Conservation (phyloP, 768 basidiomycete species). For the Peribolospora baueri region DNA sequence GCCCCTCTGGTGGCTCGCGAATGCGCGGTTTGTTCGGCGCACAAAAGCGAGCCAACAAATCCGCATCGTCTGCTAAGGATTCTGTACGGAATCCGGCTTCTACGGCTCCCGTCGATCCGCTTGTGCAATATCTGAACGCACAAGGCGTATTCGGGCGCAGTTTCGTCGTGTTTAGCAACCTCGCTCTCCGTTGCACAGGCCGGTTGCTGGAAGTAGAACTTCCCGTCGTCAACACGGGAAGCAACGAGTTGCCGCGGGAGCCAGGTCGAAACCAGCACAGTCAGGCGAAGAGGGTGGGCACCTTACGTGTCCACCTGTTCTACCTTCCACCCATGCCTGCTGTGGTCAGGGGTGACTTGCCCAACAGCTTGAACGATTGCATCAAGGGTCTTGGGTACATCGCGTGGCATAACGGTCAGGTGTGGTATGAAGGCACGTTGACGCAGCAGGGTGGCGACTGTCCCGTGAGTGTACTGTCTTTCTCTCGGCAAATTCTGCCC, state of each 20-base stretch:
- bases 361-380: conserved; percentile 81
- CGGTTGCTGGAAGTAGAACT: conserved; percentile 59
- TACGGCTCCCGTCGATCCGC: conserved; percentile 28
- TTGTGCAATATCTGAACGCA: conserved; percentile 56
- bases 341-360: conserved; percentile 46
- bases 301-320: conserved; percentile 43
- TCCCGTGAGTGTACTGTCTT: conserved; percentile 30
- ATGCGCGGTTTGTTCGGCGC: not conserved
- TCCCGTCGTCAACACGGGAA: conserved; percentile 20
- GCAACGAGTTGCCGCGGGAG: too few relatives aligned
- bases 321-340: conserved; percentile 73
- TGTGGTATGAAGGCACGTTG: conserved; percentile 73
- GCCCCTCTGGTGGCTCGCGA: conserved; percentile 25
- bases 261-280: too few relatives aligned
- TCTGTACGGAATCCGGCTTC: conserved; percentile 3
- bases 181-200: conserved; percentile 59
- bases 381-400: conserved; percentile 65
- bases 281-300: conserved; percentile 27
- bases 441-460: conserved; percentile 91
- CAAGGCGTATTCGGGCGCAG: conserved; percentile 74
- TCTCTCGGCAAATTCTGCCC: not conserved
- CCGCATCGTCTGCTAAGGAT: conserved; percentile 1
- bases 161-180: conserved; percentile 69
- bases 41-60: too few relatives aligned
- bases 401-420: conserved; percentile 68